Evolutionary conservation across 768 basidiomycete genomes (phyloP).

Genomic region (Phlegmacium glaucopus): DNA sequence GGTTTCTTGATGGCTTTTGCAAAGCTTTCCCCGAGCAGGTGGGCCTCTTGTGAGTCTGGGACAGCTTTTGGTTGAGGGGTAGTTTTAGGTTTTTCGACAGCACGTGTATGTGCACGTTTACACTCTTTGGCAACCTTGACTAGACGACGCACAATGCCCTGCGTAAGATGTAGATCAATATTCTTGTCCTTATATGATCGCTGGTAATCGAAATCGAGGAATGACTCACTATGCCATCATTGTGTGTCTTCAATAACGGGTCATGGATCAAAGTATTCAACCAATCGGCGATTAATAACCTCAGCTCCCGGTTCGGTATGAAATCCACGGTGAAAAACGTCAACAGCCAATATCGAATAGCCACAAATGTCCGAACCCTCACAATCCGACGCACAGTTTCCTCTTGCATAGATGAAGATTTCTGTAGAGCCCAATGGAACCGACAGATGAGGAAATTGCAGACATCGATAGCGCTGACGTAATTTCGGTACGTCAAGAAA

Average conservation of each 20-base stretch:
- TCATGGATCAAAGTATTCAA: conserved; percentile 74
- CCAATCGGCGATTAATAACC: conserved; percentile 73
- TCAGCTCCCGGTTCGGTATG: conserved; percentile 72
- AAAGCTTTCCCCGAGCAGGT: conserved; percentile 61
- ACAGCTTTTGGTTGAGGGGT: conserved; percentile 28
- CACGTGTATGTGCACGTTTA: conserved; percentile 59
- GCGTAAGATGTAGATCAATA: neutral
- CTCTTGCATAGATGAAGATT: conserved; percentile 49
- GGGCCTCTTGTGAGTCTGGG: conserved; percentile 29
- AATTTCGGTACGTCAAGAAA: conserved; percentile 89
- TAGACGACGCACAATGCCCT: conserved; percentile 80
- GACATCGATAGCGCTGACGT: conserved; percentile 75
- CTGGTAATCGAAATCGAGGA: conserved; percentile 8
- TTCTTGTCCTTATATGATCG: conserved; percentile 8
- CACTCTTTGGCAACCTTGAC: conserved; percentile 83
- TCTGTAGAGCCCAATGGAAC: conserved; percentile 83
- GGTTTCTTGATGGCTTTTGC: conserved; percentile 54
- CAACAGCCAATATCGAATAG: conserved; percentile 86
- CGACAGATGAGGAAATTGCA: conserved; percentile 80
- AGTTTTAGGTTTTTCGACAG: conserved; percentile 31
- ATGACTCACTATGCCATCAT: conserved; percentile 71
- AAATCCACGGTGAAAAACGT: conserved; percentile 92
- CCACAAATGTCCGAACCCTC: conserved; percentile 85
- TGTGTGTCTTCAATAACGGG: conserved; percentile 61
- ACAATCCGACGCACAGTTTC: conserved; percentile 74